Conservation (phyloP, 345 rosid genomes). For the Citrus unshiu region DNA sequence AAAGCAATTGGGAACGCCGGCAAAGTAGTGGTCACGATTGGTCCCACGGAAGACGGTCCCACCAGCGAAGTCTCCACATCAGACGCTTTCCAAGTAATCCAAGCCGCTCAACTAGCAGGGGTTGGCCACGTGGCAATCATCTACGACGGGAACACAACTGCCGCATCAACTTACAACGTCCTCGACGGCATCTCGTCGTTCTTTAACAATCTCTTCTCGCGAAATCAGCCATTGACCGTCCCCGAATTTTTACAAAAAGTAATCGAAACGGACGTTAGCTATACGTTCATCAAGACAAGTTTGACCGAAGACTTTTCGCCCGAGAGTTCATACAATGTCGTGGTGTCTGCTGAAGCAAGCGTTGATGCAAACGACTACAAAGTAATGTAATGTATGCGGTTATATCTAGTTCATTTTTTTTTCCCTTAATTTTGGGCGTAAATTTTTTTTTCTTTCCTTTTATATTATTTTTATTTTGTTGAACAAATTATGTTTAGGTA, state of each 20-base stretch:
- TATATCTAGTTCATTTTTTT: constrained; percentile 25
- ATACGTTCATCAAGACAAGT: constrained; percentile 75
- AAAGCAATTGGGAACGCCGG: constrained; percentile 97
- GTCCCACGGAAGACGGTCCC: constrained; percentile 74
- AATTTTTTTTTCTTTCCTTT: not conserved
- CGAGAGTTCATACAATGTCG: constrained; percentile 75
- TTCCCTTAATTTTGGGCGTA: too few species aligned
- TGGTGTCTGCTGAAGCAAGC: constrained; percentile 74
- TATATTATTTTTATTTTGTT: constrained; percentile 8
- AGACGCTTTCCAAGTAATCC: constrained; percentile 71
- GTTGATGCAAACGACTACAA: constrained; percentile 64
- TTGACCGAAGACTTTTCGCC: constrained; percentile 79
- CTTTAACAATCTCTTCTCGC: constrained; percentile 68
- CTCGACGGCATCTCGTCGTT: constrained; percentile 77
- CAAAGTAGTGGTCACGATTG: constrained; percentile 81
- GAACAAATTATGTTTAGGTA: constrained; percentile 38
- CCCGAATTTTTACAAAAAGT: constrained; percentile 66
- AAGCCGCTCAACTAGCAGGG: constrained; percentile 82
- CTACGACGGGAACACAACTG: constrained; percentile 42
- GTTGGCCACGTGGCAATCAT: constrained; percentile 82
- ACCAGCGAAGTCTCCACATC: constrained; percentile 49
- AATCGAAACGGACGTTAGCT: constrained; percentile 63
- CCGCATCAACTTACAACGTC: constrained; percentile 62
- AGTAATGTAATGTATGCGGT: constrained; percentile 99
- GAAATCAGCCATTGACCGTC: constrained; percentile 51